Conservation (phyloP, 495 filamentous ascomycete species). For the Saxophila tyrrhenica region DNA sequence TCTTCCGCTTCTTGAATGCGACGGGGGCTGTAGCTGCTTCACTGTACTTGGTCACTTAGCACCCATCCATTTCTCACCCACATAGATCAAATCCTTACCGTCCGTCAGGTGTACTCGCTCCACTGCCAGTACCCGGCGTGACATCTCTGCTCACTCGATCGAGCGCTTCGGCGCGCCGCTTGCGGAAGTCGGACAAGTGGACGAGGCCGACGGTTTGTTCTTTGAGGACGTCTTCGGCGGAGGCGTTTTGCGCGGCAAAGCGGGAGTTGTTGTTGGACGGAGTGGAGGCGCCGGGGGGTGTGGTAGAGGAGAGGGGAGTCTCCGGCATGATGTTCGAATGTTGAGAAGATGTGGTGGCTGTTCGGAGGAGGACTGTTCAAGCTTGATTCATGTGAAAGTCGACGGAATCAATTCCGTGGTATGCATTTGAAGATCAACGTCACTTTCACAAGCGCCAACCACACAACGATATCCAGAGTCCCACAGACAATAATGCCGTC, state of each 20-base stretch:
- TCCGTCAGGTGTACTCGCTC: constrained; percentile 40
- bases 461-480: too few relatives aligned
- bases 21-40: constrained; percentile 33
- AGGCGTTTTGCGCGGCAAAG: constrained; percentile 69
- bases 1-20: constrained; percentile 54
- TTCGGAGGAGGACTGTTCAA: too few relatives aligned
- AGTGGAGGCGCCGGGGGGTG: constrained; percentile 13
- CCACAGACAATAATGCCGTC: constrained; percentile 8
- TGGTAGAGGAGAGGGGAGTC: constrained; percentile 2
- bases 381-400: too few relatives aligned
- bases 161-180: constrained; percentile 84
- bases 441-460: too few relatives aligned
- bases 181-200: constrained; percentile 86
- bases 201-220: constrained; percentile 90
- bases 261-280: constrained; percentile 29
- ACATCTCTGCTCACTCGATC: constrained; percentile 70
- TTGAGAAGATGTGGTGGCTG: too few relatives aligned
- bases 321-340: constrained; percentile 12
- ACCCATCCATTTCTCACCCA: constrained; percentile 12
- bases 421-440: background rate
- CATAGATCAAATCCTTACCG: constrained; percentile 1
- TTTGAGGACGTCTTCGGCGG: constrained; percentile 81
- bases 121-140: constrained; percentile 32
- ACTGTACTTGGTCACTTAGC: constrained; percentile 42
- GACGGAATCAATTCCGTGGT: too few relatives aligned